A percentile compares a stretch with the other conserved stretches of the same genome.
phyloP scores from a whole-genome alignment of 2,329 filamentous ascomycete species.

The Pyrenochaeta sp. region DNA sequence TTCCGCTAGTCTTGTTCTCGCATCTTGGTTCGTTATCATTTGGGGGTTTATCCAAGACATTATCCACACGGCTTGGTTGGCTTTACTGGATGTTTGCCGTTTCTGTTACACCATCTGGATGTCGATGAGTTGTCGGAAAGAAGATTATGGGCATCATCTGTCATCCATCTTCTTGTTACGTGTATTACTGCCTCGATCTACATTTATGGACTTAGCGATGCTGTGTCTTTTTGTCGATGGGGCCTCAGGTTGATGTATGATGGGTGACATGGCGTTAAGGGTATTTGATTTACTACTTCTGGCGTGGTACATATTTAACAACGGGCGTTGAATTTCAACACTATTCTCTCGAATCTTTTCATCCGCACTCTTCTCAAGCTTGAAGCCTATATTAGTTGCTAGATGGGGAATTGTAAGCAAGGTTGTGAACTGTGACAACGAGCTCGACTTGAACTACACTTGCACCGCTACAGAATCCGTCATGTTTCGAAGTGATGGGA shows the following conservation, averaged over 20 bases:
- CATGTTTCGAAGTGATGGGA: too few relatives aligned
- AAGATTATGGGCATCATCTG: conserved; percentile 6
- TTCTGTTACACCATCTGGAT: conserved; percentile 8
- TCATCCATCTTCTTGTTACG: conserved; percentile 16
- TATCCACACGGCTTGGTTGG: conserved; percentile 20
- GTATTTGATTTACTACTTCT: not conserved
- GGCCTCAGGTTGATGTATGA: not conserved
- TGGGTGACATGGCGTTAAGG: not conserved
- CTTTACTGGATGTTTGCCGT: conserved; percentile 16
- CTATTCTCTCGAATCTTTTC: not conserved
- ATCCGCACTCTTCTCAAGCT: not conserved
- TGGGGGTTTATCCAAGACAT: conserved; percentile 16
- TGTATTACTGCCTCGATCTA: conserved; percentile 26
- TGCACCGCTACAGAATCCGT: too few relatives aligned
- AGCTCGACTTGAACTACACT: too few relatives aligned
- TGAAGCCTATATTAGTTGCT: not conserved
- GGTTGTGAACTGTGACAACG: too few relatives aligned
- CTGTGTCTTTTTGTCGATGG: conserved; percentile 4
- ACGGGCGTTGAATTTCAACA: not conserved
- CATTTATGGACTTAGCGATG: conserved; percentile 9
- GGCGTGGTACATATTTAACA: conserved; percentile 6
- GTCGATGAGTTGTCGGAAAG: conserved; percentile 7
- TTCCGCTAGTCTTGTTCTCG: conserved; percentile 7
- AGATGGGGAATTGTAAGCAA: too few relatives aligned
- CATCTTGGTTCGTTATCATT: not conserved